phyloP scores from a whole-genome alignment of 129 eudicot species.

The Chrysanthemum lavandulifolium region DNA sequence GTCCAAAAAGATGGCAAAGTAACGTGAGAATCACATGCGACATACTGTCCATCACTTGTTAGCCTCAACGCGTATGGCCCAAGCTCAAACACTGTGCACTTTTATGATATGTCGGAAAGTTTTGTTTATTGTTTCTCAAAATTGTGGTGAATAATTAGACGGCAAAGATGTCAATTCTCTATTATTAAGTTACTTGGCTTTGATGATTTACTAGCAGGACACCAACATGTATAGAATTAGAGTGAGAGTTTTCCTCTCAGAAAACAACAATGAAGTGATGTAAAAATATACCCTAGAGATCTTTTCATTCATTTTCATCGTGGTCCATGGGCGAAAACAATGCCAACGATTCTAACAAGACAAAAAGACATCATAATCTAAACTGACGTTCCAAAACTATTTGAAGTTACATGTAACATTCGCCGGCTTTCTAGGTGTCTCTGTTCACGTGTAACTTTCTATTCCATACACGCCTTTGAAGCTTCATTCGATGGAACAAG shows the following conservation, averaged over 20 bases:
- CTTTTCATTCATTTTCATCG: too few species aligned
- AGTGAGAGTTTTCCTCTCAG: too few species aligned
- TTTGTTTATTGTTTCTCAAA: slow-evolving; percentile 9
- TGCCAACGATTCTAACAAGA: not conserved
- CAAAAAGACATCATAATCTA: not conserved
- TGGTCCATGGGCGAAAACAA: not conserved
- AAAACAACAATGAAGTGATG: too few species aligned
- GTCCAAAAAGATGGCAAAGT: slow-evolving; percentile 18
- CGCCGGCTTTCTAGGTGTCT: not conserved
- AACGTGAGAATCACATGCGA: slow-evolving; percentile 23
- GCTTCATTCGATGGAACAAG: slow-evolving; percentile 1
- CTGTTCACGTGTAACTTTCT: slow-evolving; percentile 10
- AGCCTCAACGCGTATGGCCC: slow-evolving; percentile 27
- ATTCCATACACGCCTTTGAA: slow-evolving; percentile 4
- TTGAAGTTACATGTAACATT: not conserved
- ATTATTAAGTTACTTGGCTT: not conserved
- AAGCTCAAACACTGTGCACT: slow-evolving; percentile 32
- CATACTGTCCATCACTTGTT: slow-evolving; percentile 16
- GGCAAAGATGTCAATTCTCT: not conserved
- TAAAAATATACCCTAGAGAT: too few species aligned
- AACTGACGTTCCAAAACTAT: not conserved
- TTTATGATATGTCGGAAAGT: slow-evolving; percentile 9
- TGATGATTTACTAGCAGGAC: too few species aligned
- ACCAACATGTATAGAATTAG: too few species aligned
- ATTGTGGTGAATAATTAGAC: not conserved